Evolutionary conservation across 208 protist genomes (phyloP).

Genomic region (Vickermania spadyakhi): DNA sequence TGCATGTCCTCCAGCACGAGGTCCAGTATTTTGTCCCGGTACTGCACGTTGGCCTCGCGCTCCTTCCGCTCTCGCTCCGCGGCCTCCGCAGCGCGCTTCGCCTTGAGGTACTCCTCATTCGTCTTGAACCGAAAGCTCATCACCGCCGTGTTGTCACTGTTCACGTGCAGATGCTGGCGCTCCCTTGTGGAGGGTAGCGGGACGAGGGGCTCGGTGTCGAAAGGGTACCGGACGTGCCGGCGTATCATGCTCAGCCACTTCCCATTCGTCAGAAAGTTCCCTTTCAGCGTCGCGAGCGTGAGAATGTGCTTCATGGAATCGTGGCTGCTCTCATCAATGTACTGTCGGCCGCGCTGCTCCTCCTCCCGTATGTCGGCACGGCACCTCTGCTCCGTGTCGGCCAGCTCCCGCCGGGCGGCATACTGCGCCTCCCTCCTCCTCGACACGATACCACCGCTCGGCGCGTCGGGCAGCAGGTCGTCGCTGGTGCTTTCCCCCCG

Average conservation of each 20-base stretch:
- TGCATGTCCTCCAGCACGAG: background rate
- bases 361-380: slow-evolving; percentile 6
- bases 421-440: slow-evolving; percentile 6
- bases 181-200: background rate
- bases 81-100: background rate
- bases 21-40: slow-evolving; percentile 7
- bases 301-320: slow-evolving; percentile 11
- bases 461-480: background rate
- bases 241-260: slow-evolving; percentile 3
- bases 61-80: background rate
- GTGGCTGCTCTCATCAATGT: slow-evolving; percentile 10
- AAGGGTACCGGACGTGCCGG: slow-evolving; percentile 6
- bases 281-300: slow-evolving; percentile 7
- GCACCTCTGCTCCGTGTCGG: slow-evolving; percentile 7
- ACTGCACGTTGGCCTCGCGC: background rate
- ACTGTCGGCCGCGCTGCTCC: slow-evolving; percentile 9
- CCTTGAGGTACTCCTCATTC: slow-evolving; percentile 1
- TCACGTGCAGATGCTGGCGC: background rate
- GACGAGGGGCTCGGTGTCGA: slow-evolving; percentile 27
- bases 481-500: background rate
- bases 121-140: slow-evolving; percentile 8
- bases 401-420: slow-evolving; percentile 4
- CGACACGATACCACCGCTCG: background rate
- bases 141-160: slow-evolving; percentile 4
- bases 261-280: slow-evolving; percentile 7